phyloP scores from a whole-genome alignment of 1,139 yeast genomes.

The Yamadazyma diddensiae region DNA sequence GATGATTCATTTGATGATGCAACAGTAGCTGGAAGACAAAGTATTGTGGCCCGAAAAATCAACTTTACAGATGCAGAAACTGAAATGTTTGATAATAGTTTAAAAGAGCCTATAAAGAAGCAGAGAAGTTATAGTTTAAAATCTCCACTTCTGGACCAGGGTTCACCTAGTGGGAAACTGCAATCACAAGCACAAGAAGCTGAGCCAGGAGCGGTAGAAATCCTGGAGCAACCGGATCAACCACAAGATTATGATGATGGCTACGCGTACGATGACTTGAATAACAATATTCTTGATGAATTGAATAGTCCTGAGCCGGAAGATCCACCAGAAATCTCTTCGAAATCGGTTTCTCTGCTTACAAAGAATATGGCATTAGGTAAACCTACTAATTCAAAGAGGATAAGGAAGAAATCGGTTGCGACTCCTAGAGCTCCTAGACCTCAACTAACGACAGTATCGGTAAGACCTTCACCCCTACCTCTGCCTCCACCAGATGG shows the following conservation, averaged over 20 bases:
- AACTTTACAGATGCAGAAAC: constrained; percentile 39
- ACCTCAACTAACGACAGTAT: constrained; percentile 4
- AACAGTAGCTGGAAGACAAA: background rate
- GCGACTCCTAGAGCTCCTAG: constrained; percentile 4
- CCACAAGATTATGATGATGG: no score
- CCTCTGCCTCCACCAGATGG: constrained; percentile 50
- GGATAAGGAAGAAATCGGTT: constrained; percentile 9
- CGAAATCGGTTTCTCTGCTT: constrained; percentile 18
- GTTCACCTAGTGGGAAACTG: constrained; percentile 1
- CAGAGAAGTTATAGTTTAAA: constrained; percentile 13
- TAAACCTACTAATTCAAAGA: constrained; percentile 14
- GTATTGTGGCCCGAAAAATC: constrained; percentile 25
- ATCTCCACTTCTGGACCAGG: constrained; percentile 12
- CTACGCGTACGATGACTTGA: constrained; percentile 5
- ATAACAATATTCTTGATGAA: constrained; percentile 5
- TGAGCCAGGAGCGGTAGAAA: constrained; percentile 1
- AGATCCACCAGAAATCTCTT: background rate
- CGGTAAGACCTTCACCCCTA: constrained; percentile 32
- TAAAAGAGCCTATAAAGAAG: constrained; percentile 23
- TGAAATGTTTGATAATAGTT: constrained; percentile 32
- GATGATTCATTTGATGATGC: background rate
- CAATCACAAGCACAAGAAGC: background rate
- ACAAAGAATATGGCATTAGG: constrained; percentile 46
- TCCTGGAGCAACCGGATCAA: no score
- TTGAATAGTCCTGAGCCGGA: background rate